Evolutionary conservation across 495 filamentous ascomycete genomes (phyloP), one percentile per base, ranked within the genome.

Genomic region (Xylaria scruposa): DNA sequence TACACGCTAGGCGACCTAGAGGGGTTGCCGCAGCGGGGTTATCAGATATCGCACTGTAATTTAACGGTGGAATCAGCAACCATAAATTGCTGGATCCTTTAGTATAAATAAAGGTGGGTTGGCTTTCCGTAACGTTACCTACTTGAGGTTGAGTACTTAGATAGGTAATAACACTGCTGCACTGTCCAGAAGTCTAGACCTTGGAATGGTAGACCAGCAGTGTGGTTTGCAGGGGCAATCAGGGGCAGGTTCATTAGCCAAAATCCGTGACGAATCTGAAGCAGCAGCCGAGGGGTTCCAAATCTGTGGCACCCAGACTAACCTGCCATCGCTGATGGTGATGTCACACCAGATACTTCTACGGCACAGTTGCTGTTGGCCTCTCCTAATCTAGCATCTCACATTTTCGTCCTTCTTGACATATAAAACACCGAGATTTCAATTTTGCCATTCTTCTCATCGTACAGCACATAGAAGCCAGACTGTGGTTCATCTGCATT

Each of bases 191-290:
- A 53, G 26, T 56, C 26, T 56, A 56, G 53, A 56, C 58, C n/a
- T 26, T 3, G 1, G 54, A n/a, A 59, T n/a, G 31, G 15, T 59
- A 36, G 54, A 36, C 29, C 19, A 59, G 31, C 31, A 21, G 17
- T 12, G n/a, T 38, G 31, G 8, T 36, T 21, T 38, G 17, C 61
- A 64, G 61, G 61, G 61, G 61, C 61, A 46, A 15, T 64, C 61
- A 64, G 61, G 61, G 40, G 61, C 56, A 33, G 29, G 7, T 26
- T 38, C 29, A 36, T 38, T 59, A 17, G 31, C 54, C 33, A 15
- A 64, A 64, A 31, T 24, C 61, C 61, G 38, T 64, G 7, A 26
- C 42, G 38, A 7, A 62, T 44, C n/a, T 62, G 60, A 62, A 62
- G 60, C 60, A 62, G 36, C 13, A 38, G 10, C 38, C 36, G 38